A percentile compares a stretch with the other conserved stretches of the same genome.
Conservation (phyloP, 2,329 filamentous ascomycete genomes). For the Mollisiaceae sp. region DNA sequence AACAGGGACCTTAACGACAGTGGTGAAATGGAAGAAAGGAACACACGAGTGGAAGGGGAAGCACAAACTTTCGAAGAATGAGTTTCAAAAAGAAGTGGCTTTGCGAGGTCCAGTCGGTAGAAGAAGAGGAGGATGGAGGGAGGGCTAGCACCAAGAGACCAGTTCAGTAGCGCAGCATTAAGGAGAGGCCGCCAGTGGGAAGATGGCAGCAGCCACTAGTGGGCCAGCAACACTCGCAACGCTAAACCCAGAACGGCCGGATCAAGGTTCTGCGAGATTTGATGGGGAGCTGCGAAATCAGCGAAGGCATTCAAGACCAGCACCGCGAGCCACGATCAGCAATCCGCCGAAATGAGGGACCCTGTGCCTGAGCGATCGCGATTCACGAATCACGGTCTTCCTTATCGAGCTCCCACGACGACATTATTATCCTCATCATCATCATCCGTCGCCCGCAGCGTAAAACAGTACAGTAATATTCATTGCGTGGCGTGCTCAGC, state of each 20-base stretch:
- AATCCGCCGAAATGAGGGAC: not conserved
- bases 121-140: constrained; percentile 3
- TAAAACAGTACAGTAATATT: too few species aligned
- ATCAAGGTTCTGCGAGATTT: constrained; percentile 15
- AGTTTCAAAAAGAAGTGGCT: constrained; percentile 32
- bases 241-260: not conserved
- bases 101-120: constrained; percentile 17
- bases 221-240: not conserved
- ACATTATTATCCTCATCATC: too few species aligned
- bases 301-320: not conserved
- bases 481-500: too few species aligned
- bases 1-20: constrained; percentile 36
- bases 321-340: not conserved
- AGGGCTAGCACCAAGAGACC: not conserved
- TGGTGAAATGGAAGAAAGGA: constrained; percentile 33
- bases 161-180: not conserved
- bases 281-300: constrained; percentile 4
- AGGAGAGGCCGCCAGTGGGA: not conserved
- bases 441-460: too few species aligned
- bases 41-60: constrained; percentile 22
- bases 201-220: not conserved
- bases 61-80: constrained; percentile 22
- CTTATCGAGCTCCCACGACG: too few species aligned
- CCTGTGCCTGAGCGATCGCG: not conserved
- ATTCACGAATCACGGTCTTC: too few species aligned